These are phyloP conservation scores for Botrytis pseudocinerea DNA, from an alignment of 2,329 filamentous ascomycete genomes.

Conservation along the genomic window DNA sequence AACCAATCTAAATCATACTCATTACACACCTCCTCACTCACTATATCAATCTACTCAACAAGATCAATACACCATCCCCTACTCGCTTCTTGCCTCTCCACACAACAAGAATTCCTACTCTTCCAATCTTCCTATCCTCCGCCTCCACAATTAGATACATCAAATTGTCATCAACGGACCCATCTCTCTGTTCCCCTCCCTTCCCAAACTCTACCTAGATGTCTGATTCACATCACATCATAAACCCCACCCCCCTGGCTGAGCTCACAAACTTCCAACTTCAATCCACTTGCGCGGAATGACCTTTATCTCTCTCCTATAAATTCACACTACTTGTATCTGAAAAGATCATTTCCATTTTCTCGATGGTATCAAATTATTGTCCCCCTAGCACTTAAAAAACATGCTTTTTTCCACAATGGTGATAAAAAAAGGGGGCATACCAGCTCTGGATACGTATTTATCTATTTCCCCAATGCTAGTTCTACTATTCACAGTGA, in stretches of 20 bases:
- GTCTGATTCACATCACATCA: not conserved
- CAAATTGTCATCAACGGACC: not conserved
- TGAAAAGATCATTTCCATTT: fast-evolving
- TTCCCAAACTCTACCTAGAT: not conserved
- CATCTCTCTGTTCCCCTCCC: not conserved
- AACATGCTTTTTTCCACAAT: not conserved
- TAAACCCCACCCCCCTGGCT: not conserved
- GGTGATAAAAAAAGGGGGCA: fast-evolving
- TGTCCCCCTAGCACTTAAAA: not conserved
- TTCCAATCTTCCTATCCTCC: not conserved
- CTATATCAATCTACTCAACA: not conserved
- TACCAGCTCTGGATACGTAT: fast-evolving
- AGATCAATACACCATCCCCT: not conserved
- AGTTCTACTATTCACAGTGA: no score
- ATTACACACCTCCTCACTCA: not conserved
- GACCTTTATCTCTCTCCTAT: not conserved
- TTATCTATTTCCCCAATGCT: no score
- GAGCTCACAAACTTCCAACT: not conserved
- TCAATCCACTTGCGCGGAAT: fast-evolving
- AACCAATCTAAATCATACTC: not conserved
- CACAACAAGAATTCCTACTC: no score
- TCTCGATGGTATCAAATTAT: not conserved
- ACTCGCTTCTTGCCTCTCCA: not conserved
- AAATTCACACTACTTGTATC: not conserved
- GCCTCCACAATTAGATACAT: not conserved